These are phyloP conservation scores for Mallotus repandus DNA, from an alignment of 441 rosid genomes.

Conservation along the genomic window DNA sequence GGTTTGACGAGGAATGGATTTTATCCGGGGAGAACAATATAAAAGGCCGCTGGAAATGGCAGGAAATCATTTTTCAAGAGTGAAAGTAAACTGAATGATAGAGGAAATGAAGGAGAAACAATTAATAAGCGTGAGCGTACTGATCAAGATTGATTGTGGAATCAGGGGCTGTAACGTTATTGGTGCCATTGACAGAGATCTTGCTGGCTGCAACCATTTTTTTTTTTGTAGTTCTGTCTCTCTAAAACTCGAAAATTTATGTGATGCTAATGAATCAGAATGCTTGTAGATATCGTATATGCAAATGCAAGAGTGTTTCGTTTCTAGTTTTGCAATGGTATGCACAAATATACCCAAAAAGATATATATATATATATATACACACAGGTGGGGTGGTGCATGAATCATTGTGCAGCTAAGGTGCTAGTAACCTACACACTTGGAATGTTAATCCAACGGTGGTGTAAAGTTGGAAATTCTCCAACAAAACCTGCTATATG, in stretches of 20 bases:
- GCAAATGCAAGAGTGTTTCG: neutral
- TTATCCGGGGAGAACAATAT: no score
- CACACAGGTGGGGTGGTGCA: neutral
- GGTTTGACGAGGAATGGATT: no score
- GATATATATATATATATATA: no score
- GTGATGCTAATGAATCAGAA: no score
- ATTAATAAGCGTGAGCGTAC: conserved; percentile 25
- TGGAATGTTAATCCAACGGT: neutral
- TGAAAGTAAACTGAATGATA: neutral
- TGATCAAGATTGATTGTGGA: conserved; percentile 43
- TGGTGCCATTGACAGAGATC: conserved; percentile 7
- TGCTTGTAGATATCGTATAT: no score
- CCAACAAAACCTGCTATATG: neutral
- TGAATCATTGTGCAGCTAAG: neutral
- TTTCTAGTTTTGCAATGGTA: no score
- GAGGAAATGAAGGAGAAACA: neutral
- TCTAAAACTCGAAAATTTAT: neutral
- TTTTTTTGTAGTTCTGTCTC: neutral
- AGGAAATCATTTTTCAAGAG: neutral
- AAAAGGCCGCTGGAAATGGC: no score
- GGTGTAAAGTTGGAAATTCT: neutral
- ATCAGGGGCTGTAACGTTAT: conserved; percentile 20
- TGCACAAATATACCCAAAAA: no score
- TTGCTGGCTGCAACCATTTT: conserved; percentile 22
- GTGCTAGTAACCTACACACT: neutral